Conservation (phyloP, 1,139 yeast genomes). For the Pichia sp. region DNA sequence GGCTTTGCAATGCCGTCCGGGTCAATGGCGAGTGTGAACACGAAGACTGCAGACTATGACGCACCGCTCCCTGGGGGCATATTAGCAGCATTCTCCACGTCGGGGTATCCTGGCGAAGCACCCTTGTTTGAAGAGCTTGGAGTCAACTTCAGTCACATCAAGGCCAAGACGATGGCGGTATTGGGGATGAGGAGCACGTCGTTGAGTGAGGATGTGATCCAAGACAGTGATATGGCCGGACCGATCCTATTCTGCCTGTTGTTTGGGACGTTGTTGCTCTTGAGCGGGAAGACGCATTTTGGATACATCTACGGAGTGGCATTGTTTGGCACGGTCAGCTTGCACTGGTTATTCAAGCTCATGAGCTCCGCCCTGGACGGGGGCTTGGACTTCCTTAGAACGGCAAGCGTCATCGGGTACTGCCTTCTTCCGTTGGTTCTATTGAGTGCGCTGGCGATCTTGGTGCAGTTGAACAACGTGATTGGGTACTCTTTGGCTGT, state of each 20-base stretch:
- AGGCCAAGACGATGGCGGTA: slow-evolving; percentile 80
- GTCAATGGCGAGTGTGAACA: slow-evolving; percentile 26
- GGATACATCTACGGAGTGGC: slow-evolving; percentile 98
- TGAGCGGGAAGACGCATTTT: slow-evolving; percentile 91
- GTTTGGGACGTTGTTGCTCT: slow-evolving; percentile 77
- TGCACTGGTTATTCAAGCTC: slow-evolving; percentile 77
- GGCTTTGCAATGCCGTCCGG: slow-evolving; percentile 27
- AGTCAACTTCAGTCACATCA: slow-evolving; percentile 83
- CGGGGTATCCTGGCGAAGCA: slow-evolving; percentile 93
- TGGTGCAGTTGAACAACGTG: slow-evolving; percentile 63
- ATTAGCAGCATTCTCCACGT: slow-evolving; percentile 87
- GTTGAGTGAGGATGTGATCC: slow-evolving; percentile 57
- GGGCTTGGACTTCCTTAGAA: slow-evolving; percentile 59
- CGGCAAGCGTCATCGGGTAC: slow-evolving; percentile 92
- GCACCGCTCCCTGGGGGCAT: slow-evolving; percentile 61
- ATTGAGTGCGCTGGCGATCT: slow-evolving; percentile 61
- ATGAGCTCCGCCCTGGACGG: slow-evolving; percentile 53
- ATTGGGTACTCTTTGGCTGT: slow-evolving; percentile 70
- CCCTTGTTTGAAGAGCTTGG: slow-evolving; percentile 91
- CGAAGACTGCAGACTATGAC: slow-evolving; percentile 35
- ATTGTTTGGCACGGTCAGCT: slow-evolving; percentile 78
- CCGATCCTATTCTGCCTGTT: slow-evolving; percentile 85
- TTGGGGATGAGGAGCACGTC: slow-evolving; percentile 40
- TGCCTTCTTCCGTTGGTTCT: slow-evolving; percentile 87
- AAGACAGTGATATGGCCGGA: slow-evolving; percentile 92